phyloP scores from a whole-genome alignment of 139 green algal species.

The Edaphochlamys debaryana region DNA sequence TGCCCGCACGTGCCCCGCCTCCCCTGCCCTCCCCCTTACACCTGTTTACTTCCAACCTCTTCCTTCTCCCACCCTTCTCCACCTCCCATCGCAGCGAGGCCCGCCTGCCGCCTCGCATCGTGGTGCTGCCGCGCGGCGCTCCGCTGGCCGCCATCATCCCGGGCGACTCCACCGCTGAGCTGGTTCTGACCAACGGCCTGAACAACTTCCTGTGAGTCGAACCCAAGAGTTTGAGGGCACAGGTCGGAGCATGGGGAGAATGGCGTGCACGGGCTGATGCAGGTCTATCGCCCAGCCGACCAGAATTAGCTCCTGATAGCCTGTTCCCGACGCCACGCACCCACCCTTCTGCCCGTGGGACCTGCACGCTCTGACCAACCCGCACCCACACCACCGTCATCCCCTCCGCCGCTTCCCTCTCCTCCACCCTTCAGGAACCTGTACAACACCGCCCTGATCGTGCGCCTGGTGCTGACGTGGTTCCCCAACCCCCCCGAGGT shows the following conservation, averaged over 20 bases:
- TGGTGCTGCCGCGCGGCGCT: conserved; percentile 40
- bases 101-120: conserved; percentile 32
- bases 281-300: too few relatives aligned
- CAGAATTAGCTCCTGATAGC: too few relatives aligned
- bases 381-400: too few relatives aligned
- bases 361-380: too few relatives aligned
- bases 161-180: conserved; percentile 89
- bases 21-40: too few relatives aligned
- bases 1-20: too few relatives aligned
- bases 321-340: too few relatives aligned
- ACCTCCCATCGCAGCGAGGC: background rate
- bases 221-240: too few relatives aligned
- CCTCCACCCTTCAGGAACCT: conserved; percentile 72
- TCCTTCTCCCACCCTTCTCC: background rate
- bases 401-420: background rate
- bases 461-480: conserved; percentile 95
- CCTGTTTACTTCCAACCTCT: too few relatives aligned
- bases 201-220: conserved; percentile 78
- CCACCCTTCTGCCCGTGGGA: background rate
- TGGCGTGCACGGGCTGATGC: too few relatives aligned
- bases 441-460: conserved; percentile 97
- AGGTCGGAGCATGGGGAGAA: too few relatives aligned
- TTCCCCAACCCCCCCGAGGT: conserved; percentile 90
- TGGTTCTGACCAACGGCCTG: conserved; percentile 89
- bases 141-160: conserved; percentile 94